These are phyloP conservation scores for Cryptococcus sp. DNA, from an alignment of 1,284 basidiomycete species.

Conservation along the genomic window DNA sequence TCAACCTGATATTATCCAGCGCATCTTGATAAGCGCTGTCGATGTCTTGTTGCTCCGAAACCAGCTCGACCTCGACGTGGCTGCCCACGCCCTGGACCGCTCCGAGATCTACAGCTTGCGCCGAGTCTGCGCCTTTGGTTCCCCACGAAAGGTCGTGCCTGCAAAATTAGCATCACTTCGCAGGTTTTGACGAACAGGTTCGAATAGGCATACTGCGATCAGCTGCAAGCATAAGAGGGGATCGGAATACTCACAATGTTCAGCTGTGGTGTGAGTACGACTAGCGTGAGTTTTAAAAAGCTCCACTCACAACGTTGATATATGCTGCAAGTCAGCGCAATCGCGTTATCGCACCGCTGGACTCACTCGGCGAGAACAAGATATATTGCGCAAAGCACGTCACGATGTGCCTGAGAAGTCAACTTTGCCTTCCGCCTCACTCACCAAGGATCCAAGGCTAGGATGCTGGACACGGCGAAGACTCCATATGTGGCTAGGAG, in stretches of 20 bases:
- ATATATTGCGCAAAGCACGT: slow-evolving; percentile 88
- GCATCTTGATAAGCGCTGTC: slow-evolving; percentile 87
- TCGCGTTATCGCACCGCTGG: not conserved
- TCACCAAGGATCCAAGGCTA: slow-evolving; percentile 81
- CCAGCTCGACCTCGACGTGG: slow-evolving; percentile 83
- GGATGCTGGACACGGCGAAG: slow-evolving; percentile 68
- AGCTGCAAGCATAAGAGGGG: not conserved
- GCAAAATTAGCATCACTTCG: slow-evolving; percentile 25
- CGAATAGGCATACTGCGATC: slow-evolving; percentile 39
- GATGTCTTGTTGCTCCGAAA: slow-evolving; percentile 77
- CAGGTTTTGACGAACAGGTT: slow-evolving; percentile 59
- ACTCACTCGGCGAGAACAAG: slow-evolving; percentile 55
- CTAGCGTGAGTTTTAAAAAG: not conserved
- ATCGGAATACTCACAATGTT: slow-evolving; percentile 31
- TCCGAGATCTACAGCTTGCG: slow-evolving; percentile 66
- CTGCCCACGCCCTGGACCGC: slow-evolving; percentile 57
- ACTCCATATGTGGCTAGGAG: slow-evolving; percentile 81
- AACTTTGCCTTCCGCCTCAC: not conserved
- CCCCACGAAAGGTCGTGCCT: slow-evolving; percentile 65
- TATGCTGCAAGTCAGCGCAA: slow-evolving; percentile 33
- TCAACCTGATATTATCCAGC: slow-evolving; percentile 61
- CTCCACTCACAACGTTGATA: slow-evolving; percentile 36
- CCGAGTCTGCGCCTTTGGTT: slow-evolving; percentile 68
- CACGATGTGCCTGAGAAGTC: slow-evolving; percentile 56
- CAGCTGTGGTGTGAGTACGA: slow-evolving; percentile 12